These are phyloP conservation scores for Acrodontium crateriforme DNA, from an alignment of 2,329 filamentous ascomycete species.

Conservation along the genomic window DNA sequence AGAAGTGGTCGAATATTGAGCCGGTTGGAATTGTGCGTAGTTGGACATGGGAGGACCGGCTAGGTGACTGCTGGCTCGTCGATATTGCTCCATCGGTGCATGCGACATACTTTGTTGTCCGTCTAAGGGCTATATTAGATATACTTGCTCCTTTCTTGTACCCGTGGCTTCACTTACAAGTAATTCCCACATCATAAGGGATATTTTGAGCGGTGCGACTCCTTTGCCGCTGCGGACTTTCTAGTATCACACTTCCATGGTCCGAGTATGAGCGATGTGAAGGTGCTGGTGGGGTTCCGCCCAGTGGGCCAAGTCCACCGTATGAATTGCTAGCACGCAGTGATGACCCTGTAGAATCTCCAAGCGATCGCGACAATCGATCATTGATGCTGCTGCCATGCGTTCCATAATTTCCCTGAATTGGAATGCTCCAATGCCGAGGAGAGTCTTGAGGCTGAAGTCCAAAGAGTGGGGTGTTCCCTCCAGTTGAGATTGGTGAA, in stretches of 20 bases:
- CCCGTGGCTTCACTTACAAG: slow-evolving; percentile 18
- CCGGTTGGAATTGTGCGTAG: slow-evolving; percentile 14
- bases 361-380: slow-evolving; percentile 26
- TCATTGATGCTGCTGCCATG: slow-evolving; percentile 30
- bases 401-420: no score
- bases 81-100: slow-evolving; percentile 9
- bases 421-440: no score
- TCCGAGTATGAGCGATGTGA: no score
- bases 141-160: no score
- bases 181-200: slow-evolving; percentile 20
- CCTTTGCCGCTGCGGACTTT: slow-evolving; percentile 10
- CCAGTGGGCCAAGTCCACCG: slow-evolving; percentile 13
- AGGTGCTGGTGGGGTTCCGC: no score
- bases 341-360: slow-evolving; percentile 31
- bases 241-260: no score
- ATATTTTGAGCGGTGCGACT: slow-evolving; percentile 9
- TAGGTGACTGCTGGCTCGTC: slow-evolving; percentile 10
- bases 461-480: slow-evolving; percentile 27
- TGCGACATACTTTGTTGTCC: no score
- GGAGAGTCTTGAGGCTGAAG: slow-evolving; percentile 16
- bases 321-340: slow-evolving; percentile 35
- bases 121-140: no score
- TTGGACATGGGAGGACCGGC: slow-evolving; percentile 10
- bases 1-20: slow-evolving; percentile 9
- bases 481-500: slow-evolving; percentile 29